Conservation (phyloP, 306 rosid genomes). For the Clitoria ternatea region DNA sequence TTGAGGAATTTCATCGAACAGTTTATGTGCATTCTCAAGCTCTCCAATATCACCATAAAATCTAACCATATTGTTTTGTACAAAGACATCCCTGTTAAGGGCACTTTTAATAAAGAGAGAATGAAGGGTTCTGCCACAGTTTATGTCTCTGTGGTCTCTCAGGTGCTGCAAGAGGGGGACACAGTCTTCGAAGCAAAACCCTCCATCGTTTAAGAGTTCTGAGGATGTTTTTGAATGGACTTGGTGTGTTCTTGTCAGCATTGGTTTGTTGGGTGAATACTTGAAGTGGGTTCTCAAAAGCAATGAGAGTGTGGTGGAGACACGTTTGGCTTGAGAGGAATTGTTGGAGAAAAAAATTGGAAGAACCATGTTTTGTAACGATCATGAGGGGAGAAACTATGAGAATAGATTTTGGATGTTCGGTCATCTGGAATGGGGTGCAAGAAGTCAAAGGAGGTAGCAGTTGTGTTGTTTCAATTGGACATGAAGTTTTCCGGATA, state of each 20-base stretch:
- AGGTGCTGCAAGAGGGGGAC: constrained; percentile 30
- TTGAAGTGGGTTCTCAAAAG: constrained; percentile 9
- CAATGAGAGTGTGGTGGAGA: background rate
- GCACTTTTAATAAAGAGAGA: constrained; percentile 34
- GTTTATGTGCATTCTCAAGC: constrained; percentile 19
- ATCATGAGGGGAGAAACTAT: background rate
- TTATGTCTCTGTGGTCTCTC: constrained; percentile 15
- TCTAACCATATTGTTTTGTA: constrained; percentile 37
- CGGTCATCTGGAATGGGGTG: no score
- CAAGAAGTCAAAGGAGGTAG: no score
- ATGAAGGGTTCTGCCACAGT: constrained; percentile 33
- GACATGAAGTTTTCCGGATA: no score
- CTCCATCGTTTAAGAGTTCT: background rate
- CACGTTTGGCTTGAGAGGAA: background rate
- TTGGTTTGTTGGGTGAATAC: background rate
- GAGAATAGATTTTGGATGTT: background rate
- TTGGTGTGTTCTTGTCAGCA: background rate
- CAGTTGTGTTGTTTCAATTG: no score
- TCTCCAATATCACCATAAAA: constrained; percentile 26
- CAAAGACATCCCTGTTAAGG: constrained; percentile 30
- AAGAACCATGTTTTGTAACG: constrained; percentile 7
- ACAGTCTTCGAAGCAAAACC: constrained; percentile 34
- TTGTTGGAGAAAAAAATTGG: background rate
- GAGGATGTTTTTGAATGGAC: background rate
- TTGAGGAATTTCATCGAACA: constrained; percentile 46